Base-by-base conservation (phyloP, 352 stramenopile genomes). In the Phytophthora chlamydospora region DNA sequence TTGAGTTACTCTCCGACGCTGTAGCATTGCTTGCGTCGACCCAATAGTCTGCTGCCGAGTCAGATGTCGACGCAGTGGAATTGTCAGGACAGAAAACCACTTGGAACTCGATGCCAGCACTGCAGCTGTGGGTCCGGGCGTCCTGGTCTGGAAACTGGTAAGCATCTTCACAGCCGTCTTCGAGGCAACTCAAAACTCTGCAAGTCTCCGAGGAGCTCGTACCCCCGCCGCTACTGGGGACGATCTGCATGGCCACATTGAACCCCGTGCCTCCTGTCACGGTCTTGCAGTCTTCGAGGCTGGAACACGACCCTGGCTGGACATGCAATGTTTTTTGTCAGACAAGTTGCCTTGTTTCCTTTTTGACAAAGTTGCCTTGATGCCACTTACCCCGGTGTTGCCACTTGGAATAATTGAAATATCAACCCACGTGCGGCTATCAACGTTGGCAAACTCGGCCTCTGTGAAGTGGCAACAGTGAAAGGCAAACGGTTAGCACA, bases 401-500 rank as follows among this genome's bases (percentile, higher is more conserved):
- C 81, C 79, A 0, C 81, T 75, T 8, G 84, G 84, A 53, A 93
- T 90, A 56, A 89, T 93, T 42, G 73, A 88, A 66, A 93, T 93
- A 41, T 91, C 84, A 58, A 71, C 90, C 81, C 84, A 93, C 4
- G 78, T 73, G 33, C 58, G 71, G 36, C 66, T 76, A 39, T 70
- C 70, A 33, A 84, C 78, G 6, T 71, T 76, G 9, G 83, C 85
- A 46, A 93, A 90, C 53, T 92, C 83, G 7, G 79, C 81, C 47
- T 89, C 75, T 84, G 47, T n/a, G 3, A 62, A 42, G 29, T 40
- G 39, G 6, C 29, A 52, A 50, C 66, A 27, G 31, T 32, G 35
- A 19, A 39, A 38, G 49, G 35, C 33, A 57, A 36, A 60, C 6
- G 21, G 1, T 16, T 16, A 27, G 16, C n/a, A 42, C 21, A 36